Base-by-base conservation (phyloP, 352 stramenopile genomes). In the Globisporangium uncinulatum region DNA sequence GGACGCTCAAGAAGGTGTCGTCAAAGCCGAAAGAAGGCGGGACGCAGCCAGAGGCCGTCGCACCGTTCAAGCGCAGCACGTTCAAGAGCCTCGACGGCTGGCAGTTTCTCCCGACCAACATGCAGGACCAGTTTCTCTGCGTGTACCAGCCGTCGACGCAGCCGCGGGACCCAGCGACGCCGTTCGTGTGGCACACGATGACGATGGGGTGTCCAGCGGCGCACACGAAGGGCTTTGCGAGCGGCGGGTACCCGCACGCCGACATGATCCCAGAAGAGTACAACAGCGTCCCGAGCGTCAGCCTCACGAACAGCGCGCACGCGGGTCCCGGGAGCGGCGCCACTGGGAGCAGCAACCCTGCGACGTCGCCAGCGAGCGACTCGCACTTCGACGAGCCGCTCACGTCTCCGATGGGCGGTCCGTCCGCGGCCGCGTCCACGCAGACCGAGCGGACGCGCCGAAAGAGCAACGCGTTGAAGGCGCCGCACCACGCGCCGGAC, bases 161-260 rank as follows among this genome's bases (percentile, higher is more conserved):
- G 31, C 39, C 56, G 47, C 57, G 51, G 51, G 39, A 45, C 39
- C 8, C 39, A 13, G 19, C 39, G 2, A 11, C 42, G 4, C 70
- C 72, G 36, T 83, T 87, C 43, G 82, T 83, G 41, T 92, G 82
- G 82, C 82, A 92, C 59, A 94, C 83, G 5, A 91, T 94, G 77
- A 94, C 83, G 1, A 94, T 94, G 83, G 83, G 83, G 19, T 89
- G 79, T 46, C 81, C 81, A 10, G 81, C 83, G 13, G 83, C 81
- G 13, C 83, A 94, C 61, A 87, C 79, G 20, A 91, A 90, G 63
- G 83, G 83, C 2, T 94, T 94, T 59, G 69, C 79, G 2, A 86
- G 76, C 52, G 79, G 81, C 24, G 83, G 83, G 6, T 89, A 79
- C 51, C 74, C 74, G 8, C 54, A 62, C 54, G 59, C 54, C 1